Evolutionary conservation across 352 stramenopile species (phyloP).

Genomic region (Pythium biforme): DNA sequence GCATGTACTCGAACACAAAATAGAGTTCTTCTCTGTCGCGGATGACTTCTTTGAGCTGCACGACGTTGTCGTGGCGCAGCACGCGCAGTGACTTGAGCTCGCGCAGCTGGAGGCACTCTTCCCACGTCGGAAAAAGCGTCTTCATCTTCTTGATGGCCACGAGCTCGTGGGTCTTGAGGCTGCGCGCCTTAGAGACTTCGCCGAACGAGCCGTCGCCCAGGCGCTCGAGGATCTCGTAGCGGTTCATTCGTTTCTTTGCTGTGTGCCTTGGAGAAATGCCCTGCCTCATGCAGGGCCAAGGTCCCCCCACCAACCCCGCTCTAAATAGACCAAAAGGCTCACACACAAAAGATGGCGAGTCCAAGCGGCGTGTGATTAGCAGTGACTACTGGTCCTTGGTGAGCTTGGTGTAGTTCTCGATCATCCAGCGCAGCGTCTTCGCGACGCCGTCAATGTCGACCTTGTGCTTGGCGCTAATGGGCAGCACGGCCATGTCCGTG

Average conservation of each 20-base stretch:
- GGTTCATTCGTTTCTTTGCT: no score
- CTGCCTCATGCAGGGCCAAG: no score
- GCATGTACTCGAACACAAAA: constrained; percentile 89
- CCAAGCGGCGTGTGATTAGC: background rate
- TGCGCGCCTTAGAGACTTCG: constrained; percentile 90
- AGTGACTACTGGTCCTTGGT: constrained; percentile 38
- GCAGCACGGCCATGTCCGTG: constrained; percentile 75
- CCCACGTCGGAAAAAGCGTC: constrained; percentile 71
- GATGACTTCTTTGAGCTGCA: constrained; percentile 85
- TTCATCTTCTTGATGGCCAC: constrained; percentile 90
- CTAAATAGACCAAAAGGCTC: no score
- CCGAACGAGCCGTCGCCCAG: constrained; percentile 94
- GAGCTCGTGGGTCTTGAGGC: constrained; percentile 88
- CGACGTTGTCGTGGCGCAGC: constrained; percentile 80
- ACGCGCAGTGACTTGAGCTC: constrained; percentile 78
- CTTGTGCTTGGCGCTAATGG: constrained; percentile 86
- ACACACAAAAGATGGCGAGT: no score
- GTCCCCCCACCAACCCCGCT: no score
- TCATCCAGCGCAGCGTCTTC: constrained; percentile 56
- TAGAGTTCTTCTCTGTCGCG: constrained; percentile 86
- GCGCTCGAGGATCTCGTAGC: constrained; percentile 90
- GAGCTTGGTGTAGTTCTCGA: constrained; percentile 42
- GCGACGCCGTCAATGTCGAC: constrained; percentile 82
- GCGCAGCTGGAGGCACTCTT: constrained; percentile 78
- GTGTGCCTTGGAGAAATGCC: no score